These are phyloP conservation scores for Paramecium pentaurelia DNA, from an alignment of 73 alveolate genomes.

Conservation along the genomic window DNA sequence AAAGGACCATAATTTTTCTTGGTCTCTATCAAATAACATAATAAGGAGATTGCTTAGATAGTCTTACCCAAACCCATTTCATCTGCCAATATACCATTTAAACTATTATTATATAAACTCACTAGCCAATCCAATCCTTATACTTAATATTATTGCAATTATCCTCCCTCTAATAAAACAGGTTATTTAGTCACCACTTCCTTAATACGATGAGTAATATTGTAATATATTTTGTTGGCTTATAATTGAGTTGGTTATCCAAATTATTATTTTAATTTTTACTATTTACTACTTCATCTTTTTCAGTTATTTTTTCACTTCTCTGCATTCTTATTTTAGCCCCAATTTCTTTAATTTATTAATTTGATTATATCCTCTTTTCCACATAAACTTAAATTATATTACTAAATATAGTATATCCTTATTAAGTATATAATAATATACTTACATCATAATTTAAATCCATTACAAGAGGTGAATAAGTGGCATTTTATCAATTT, in stretches of 20 bases:
- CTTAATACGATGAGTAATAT: constrained; percentile 88
- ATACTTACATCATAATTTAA: neutral
- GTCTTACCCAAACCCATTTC: constrained; percentile 99
- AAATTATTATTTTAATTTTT: constrained; percentile 51
- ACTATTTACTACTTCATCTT: constrained; percentile 60
- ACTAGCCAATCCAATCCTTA: constrained; percentile 96
- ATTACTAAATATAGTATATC: neutral
- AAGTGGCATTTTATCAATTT: constrained; percentile 1
- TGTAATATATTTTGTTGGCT: constrained; percentile 84
- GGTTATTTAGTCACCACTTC: constrained; percentile 91
- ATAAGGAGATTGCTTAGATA: constrained; percentile 92
- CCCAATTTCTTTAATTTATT: constrained; percentile 88
- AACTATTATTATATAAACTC: constrained; percentile 89
- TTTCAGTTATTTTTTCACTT: constrained; percentile 63
- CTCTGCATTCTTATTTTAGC: constrained; percentile 93
- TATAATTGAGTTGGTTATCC: constrained; percentile 56
- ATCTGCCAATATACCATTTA: constrained; percentile 97
- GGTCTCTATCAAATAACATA: constrained; percentile 88
- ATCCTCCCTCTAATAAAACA: constrained; percentile 85
- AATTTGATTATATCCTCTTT: constrained; percentile 82
- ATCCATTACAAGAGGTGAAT: neutral
- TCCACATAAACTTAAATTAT: neutral
- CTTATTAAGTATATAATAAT: neutral
- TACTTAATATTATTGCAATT: constrained; percentile 77
- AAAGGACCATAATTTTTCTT: constrained; percentile 96